Evolutionary conservation across 164 flowering plant genomes (phyloP).

Genomic region (Magnolia sinica): DNA sequence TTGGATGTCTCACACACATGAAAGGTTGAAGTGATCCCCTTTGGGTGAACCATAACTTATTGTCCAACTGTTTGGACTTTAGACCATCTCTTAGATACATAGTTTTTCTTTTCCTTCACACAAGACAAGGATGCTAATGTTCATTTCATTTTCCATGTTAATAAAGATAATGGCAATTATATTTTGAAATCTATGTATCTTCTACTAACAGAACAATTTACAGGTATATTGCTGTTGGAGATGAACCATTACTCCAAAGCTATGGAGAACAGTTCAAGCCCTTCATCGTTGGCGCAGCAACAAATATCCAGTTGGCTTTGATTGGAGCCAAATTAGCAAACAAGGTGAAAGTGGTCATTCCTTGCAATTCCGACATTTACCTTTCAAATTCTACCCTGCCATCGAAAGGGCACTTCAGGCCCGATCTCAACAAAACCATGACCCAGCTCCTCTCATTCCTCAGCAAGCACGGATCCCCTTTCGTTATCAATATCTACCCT

Average conservation of each 20-base stretch:
- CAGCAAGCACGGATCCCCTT: slow-evolving; percentile 58
- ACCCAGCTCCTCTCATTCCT: slow-evolving; percentile 71
- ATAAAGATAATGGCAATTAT: no score
- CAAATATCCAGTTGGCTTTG: slow-evolving; percentile 69
- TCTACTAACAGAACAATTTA: neutral
- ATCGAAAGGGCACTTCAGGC: slow-evolving; percentile 69
- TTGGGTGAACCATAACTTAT: no score
- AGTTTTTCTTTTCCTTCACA: no score
- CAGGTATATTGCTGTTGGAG: slow-evolving; percentile 88
- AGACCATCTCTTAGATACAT: no score
- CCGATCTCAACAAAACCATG: slow-evolving; percentile 83
- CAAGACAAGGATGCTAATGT: no score
- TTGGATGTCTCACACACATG: no score
- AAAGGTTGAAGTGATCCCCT: no score
- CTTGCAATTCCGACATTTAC: slow-evolving; percentile 68
- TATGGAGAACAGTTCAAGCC: slow-evolving; percentile 64
- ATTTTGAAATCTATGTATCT: neutral
- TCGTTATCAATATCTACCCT: slow-evolving; percentile 69
- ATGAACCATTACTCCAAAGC: slow-evolving; percentile 73
- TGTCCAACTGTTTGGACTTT: no score
- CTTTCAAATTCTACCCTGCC: slow-evolving; percentile 54
- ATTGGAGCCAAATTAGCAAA: slow-evolving; percentile 48
- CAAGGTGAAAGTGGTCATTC: slow-evolving; percentile 74
- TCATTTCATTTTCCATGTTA: no score
- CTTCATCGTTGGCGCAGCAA: slow-evolving; percentile 70